Conservation (phyloP, 2,329 filamentous ascomycete genomes). For the Trichoderma afroharzianum region DNA sequence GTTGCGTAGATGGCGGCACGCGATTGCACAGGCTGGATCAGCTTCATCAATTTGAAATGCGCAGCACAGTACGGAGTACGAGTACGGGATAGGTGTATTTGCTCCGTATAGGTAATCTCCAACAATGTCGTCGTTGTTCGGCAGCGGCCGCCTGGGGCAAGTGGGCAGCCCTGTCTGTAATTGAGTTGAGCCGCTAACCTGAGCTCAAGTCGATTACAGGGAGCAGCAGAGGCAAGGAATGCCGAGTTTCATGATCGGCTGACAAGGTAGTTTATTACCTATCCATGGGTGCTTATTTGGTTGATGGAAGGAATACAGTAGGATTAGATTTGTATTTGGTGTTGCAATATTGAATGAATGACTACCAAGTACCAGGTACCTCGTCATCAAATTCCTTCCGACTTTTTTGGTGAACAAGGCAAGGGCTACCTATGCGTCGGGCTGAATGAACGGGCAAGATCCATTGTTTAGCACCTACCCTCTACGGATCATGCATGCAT, state of each 20-base stretch:
- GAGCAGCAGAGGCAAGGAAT: neutral
- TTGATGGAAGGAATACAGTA: neutral
- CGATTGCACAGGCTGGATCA: neutral
- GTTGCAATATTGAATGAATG: neutral
- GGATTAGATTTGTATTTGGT: neutral
- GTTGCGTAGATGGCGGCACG: neutral
- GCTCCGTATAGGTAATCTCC: neutral
- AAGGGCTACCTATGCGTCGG: neutral
- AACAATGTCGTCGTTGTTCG: neutral
- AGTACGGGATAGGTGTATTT: neutral
- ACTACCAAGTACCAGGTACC: no score
- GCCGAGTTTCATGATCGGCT: neutral
- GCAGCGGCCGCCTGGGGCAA: neutral
- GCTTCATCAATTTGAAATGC: neutral
- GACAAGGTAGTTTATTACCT: neutral
- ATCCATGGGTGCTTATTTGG: neutral
- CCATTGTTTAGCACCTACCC: neutral
- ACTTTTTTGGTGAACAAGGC: neutral
- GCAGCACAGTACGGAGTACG: neutral
- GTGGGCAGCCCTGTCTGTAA: neutral
- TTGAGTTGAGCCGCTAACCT: neutral
- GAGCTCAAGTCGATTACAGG: neutral
- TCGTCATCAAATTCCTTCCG: neutral
- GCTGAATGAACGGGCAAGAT: neutral
- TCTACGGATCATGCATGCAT: neutral